Percentiles rank a stretch among this genome's conserved stretches.
Evolutionary conservation across 2,329 filamentous ascomycete species (phyloP).

Genomic region (Malbranchea cinnamomea): DNA sequence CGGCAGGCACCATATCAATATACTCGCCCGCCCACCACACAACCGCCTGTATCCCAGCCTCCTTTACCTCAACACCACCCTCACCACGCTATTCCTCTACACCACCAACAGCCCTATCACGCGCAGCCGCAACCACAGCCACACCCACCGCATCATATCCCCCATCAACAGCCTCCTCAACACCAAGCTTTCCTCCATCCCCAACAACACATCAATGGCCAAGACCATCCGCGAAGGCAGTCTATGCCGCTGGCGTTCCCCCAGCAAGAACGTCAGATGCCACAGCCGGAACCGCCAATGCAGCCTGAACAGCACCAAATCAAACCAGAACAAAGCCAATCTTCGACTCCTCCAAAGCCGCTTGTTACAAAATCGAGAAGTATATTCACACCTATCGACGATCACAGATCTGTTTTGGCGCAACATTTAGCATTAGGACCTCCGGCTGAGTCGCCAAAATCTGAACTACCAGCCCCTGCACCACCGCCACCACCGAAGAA

Average conservation of each 20-base stretch:
- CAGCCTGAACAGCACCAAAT: conserved; percentile 38
- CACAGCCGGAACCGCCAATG: conserved; percentile 35
- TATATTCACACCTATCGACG: conserved; percentile 95
- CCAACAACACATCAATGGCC: conserved; percentile 57
- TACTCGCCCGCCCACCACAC: conserved; percentile 23
- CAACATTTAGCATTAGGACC: conserved; percentile 61
- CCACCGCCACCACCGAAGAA: conserved; percentile 32
- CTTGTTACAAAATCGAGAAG: conserved; percentile 59
- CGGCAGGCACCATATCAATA: conserved; percentile 30
- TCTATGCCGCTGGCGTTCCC: conserved; percentile 59
- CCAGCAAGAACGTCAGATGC: conserved; percentile 40
- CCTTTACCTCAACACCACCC: conserved; percentile 12
- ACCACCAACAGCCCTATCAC: conserved; percentile 31
- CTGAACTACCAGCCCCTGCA: conserved; percentile 24
- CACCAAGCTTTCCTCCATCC: conserved; percentile 33
- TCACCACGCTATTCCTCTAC: too few relatives aligned
- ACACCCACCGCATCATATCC: conserved; percentile 23
- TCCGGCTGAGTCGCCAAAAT: conserved; percentile 35
- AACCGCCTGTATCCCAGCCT: conserved; percentile 17
- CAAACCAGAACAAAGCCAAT: conserved; percentile 27
- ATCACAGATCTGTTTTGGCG: conserved; percentile 73
- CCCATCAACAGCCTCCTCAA: conserved; percentile 26
- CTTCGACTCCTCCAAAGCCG: conserved; percentile 48
- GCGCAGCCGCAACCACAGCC: conserved; percentile 19
- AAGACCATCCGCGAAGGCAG: conserved; percentile 62